Percentiles rank a stretch among this genome's conserved stretches.
Evolutionary conservation across 2,329 filamentous ascomycete species (phyloP).

Genomic region (Colletotrichum sp.): DNA sequence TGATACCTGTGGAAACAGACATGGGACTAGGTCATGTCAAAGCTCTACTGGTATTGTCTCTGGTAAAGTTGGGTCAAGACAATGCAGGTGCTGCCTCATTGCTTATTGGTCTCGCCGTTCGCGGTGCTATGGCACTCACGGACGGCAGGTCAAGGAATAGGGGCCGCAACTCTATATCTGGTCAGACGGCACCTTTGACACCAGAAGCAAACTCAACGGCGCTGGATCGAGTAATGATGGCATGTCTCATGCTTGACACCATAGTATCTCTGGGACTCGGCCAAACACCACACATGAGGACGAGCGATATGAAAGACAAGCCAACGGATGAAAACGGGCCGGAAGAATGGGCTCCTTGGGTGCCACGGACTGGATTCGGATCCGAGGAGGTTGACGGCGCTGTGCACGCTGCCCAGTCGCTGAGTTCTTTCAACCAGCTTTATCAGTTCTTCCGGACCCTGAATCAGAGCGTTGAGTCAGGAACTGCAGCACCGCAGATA

Average conservation of each 20-base stretch:
- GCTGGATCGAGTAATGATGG: slow-evolving; percentile 41
- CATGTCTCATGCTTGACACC: slow-evolving; percentile 68
- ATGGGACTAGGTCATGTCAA: slow-evolving; percentile 49
- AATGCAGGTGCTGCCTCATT: slow-evolving; percentile 67
- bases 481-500: slow-evolving; percentile 12
- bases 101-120: slow-evolving; percentile 67
- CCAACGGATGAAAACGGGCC: slow-evolving; percentile 68
- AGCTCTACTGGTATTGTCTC: slow-evolving; percentile 61
- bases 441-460: slow-evolving; percentile 42
- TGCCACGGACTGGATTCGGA: slow-evolving; percentile 50
- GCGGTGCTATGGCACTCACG: slow-evolving; percentile 15
- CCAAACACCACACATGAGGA: slow-evolving; percentile 53
- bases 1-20: slow-evolving; percentile 54
- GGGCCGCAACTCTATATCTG: neutral
- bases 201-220: neutral
- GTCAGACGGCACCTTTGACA: neutral
- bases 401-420: slow-evolving; percentile 34
- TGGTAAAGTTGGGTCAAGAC: slow-evolving; percentile 66
- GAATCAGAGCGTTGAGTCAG: slow-evolving; percentile 27
- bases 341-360: slow-evolving; percentile 79
- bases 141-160: neutral
- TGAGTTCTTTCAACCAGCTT: slow-evolving; percentile 48
- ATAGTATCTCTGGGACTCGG: slow-evolving; percentile 57
- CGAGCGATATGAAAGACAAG: slow-evolving; percentile 48
- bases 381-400: slow-evolving; percentile 9